Evolutionary conservation across 768 basidiomycete genomes (phyloP).

Genomic region (Lyophyllum shimeji): DNA sequence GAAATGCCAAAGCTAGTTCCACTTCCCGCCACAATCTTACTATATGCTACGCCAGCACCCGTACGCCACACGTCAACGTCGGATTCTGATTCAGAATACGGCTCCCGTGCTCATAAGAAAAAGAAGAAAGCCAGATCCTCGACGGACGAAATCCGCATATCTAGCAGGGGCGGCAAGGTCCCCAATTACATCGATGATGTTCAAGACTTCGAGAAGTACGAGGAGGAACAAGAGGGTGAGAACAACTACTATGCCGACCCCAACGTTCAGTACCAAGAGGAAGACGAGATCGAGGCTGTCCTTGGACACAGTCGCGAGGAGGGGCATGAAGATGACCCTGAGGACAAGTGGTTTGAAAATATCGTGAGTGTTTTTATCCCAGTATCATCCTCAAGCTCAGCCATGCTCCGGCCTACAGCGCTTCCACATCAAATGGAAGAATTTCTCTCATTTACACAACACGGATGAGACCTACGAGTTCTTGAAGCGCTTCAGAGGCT

Average conservation of each 20-base stretch:
- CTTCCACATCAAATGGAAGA: conserved; percentile 99
- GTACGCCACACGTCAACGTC: conserved; percentile 59
- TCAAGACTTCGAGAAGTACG: conserved; percentile 73
- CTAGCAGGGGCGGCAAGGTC: conserved; percentile 71
- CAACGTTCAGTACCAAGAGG: conserved; percentile 55
- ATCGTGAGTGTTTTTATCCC: conserved; percentile 51
- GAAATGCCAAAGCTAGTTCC: conserved; percentile 13
- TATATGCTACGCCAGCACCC: conserved; percentile 32
- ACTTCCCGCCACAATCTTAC: conserved; percentile 16
- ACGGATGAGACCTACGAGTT: conserved; percentile 99
- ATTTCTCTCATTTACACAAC: conserved; percentile 96
- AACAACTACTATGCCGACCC: conserved; percentile 58
- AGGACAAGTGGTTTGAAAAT: conserved; percentile 87
- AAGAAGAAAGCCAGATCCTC: conserved; percentile 67
- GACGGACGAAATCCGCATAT: conserved; percentile 76
- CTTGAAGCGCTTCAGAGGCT: conserved; percentile 90
- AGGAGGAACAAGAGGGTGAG: conserved; percentile 61
- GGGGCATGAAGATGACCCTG: conserved; percentile 68
- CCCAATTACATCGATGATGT: conserved; percentile 86
- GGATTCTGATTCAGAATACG: conserved; percentile 88
- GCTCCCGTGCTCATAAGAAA: conserved; percentile 77
- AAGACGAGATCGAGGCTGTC: conserved; percentile 91
- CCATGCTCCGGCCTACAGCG: conserved; percentile 52
- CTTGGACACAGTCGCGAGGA: conserved; percentile 87
- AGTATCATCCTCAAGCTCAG: conserved; percentile 10